Percentiles rank a stretch among this genome's conserved stretches.
Evolutionary conservation across 805 yeast species (phyloP).

Genomic region (Ogataea methanolica): DNA sequence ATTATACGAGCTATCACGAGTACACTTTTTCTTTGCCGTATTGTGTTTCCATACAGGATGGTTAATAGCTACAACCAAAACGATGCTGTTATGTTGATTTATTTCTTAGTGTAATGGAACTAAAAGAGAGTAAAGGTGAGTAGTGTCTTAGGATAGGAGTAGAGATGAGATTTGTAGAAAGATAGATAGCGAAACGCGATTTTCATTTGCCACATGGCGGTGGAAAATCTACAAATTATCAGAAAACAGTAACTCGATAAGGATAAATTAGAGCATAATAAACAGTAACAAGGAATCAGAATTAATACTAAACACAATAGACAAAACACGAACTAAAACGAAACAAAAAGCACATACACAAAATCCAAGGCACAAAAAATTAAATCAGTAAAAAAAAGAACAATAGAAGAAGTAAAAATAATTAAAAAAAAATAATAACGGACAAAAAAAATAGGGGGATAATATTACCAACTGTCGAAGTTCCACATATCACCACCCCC

Average conservation of each 20-base stretch:
- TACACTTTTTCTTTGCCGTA: too few species aligned
- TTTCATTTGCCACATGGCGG: too few species aligned
- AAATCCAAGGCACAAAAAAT: background rate
- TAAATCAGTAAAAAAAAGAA: background rate
- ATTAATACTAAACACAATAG: background rate
- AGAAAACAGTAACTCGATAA: background rate
- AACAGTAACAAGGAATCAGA: background rate
- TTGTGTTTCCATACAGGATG: too few species aligned
- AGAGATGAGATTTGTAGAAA: too few species aligned
- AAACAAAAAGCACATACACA: background rate
- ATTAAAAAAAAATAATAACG: background rate
- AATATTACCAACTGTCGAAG: background rate
- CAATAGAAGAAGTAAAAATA: background rate
- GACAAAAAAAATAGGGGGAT: background rate
- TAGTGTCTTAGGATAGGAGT: too few species aligned
- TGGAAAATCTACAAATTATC: too few species aligned
- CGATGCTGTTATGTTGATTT: too few species aligned
- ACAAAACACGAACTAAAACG: background rate
- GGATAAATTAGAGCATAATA: background rate
- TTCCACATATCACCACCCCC: slow-evolving; percentile 1
- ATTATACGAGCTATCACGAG: too few species aligned
- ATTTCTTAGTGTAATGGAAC: too few species aligned
- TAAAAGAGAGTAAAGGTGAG: too few species aligned
- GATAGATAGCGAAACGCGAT: too few species aligned
- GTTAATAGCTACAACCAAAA: too few species aligned